Base-by-base conservation (phyloP, 1,139 yeast genomes). In the Debaryomyces robertsiae region DNA sequence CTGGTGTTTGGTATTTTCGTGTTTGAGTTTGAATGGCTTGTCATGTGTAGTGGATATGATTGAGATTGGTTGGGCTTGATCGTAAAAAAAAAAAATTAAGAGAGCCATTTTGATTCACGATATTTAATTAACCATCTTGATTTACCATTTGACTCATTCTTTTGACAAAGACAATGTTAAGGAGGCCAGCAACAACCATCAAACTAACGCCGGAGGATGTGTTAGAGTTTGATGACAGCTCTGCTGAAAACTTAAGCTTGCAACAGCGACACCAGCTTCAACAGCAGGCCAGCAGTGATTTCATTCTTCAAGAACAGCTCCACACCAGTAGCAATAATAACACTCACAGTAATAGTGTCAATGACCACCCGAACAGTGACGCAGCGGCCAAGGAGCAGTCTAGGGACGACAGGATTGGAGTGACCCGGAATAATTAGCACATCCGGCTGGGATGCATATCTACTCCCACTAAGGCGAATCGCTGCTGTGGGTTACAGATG, bases 191-290 rank as follows among this genome's bases (percentile, higher is more conserved):
- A 2, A 82, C 89, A 0, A 71, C 80, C 1, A 82, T 82, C 41
- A 73, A 72, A 46, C 72, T 83, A 39, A 81, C 85, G 0, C 84
- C 84, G 0, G 87, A 81, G 46, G 89, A 82, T 47, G 73, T 83
- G 2, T 64, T 77, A 45, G 82, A 74, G 40, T 82, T 79, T 48
- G 88, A 82, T 46, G 85, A 81, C 43, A 47, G 47, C 16, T 32
- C 57, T 17, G 30, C 40, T 9, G 32, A 37, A n/a, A 44, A 42
- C 16, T 40, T 32, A 11, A 31, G 23, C 25, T 14, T 22, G 10
- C 38, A 38, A 11, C 29, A 40, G 7, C 38, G 40, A 14, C 40
- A 46, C 33, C 46, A 40, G 16, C 43, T 39, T 32, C 39, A 41
- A 37, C 31, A 39, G 23, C 30, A 39, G 17, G 32, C 38, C 16